Percentiles rank a stretch among this genome's conserved stretches.
phyloP scores from a whole-genome alignment of 2,329 filamentous ascomycete species.

The Aspergillus udagawae region DNA sequence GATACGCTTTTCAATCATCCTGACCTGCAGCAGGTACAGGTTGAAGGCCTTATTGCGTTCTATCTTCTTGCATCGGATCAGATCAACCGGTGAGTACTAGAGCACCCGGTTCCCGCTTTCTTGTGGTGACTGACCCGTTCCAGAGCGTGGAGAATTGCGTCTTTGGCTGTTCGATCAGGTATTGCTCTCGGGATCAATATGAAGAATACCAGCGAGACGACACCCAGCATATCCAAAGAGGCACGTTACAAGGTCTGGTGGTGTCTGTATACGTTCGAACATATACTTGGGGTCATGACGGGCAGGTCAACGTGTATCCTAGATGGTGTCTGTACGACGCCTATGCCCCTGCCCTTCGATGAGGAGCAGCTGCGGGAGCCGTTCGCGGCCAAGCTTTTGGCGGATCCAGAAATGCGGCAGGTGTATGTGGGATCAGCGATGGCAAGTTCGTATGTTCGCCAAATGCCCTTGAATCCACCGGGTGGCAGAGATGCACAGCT shows the following conservation, averaged over 20 bases:
- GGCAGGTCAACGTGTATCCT: constrained; percentile 41
- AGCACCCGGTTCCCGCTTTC: background rate
- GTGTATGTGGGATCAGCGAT: constrained; percentile 27
- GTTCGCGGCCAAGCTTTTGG: constrained; percentile 30
- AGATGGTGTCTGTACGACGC: constrained; percentile 41
- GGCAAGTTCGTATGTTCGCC: constrained; percentile 28
- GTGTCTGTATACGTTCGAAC: constrained; percentile 43
- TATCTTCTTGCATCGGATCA: constrained; percentile 42
- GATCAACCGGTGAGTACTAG: constrained; percentile 38
- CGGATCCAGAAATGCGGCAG: constrained; percentile 27
- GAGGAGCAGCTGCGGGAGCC: constrained; percentile 37
- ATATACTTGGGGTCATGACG: constrained; percentile 44
- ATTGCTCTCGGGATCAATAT: constrained; percentile 44
- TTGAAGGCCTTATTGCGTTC: constrained; percentile 41
- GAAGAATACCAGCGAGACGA: constrained; percentile 37
- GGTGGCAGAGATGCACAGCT: constrained; percentile 23
- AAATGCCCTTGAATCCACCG: constrained; percentile 28
- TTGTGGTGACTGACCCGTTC: background rate
- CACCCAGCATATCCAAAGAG: constrained; percentile 40
- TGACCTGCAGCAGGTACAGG: constrained; percentile 45
- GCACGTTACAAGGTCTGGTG: constrained; percentile 46
- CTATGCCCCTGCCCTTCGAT: constrained; percentile 39
- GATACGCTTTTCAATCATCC: constrained; percentile 42
- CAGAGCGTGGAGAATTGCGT: constrained; percentile 42
- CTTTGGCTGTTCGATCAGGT: constrained; percentile 41